phyloP scores from a whole-genome alignment of 1,284 basidiomycete genomes.

The Austroboletus rostrupii region DNA sequence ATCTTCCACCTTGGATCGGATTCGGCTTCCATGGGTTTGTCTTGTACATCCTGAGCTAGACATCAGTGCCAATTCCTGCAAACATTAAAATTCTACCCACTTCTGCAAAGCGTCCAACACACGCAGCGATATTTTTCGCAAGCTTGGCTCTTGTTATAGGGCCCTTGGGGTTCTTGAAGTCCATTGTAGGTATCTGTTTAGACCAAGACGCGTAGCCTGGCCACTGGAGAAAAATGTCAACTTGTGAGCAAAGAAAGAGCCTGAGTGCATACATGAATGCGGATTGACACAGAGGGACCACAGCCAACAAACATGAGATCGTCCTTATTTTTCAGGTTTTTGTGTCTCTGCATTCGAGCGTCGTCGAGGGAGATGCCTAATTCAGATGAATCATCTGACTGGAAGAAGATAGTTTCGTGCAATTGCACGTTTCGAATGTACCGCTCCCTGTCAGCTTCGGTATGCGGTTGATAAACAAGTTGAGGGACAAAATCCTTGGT shows the following conservation, averaged over 20 bases:
- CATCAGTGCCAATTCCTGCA: slow-evolving; percentile 4
- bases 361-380: slow-evolving; percentile 57
- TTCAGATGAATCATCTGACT: slow-evolving; percentile 44
- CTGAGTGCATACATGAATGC: slow-evolving; percentile 51
- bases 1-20: slow-evolving; percentile 57
- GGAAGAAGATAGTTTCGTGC: slow-evolving; percentile 61
- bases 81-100: slow-evolving; percentile 27
- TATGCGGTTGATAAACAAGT: slow-evolving; percentile 66
- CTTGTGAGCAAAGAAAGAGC: slow-evolving; percentile 1
- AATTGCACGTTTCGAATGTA: slow-evolving; percentile 67
- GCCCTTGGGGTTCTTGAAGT: slow-evolving; percentile 69
- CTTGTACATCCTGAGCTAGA: slow-evolving; percentile 43
- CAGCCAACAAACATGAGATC: slow-evolving; percentile 62
- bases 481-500: slow-evolving; percentile 57
- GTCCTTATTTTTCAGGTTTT: slow-evolving; percentile 46
- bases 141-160: slow-evolving; percentile 66
- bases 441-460: slow-evolving; percentile 65
- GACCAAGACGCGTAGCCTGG: slow-evolving; percentile 73
- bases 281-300: slow-evolving; percentile 73
- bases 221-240: slow-evolving; percentile 46
- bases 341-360: slow-evolving; percentile 43
- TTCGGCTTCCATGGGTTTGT: slow-evolving; percentile 53
- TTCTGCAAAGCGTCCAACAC: slow-evolving; percentile 52
- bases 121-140: slow-evolving; percentile 66
- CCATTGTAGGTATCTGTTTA: slow-evolving; percentile 72